These are phyloP conservation scores for Halenospora varia DNA, from an alignment of 495 filamentous ascomycete genomes.

Conservation along the genomic window DNA sequence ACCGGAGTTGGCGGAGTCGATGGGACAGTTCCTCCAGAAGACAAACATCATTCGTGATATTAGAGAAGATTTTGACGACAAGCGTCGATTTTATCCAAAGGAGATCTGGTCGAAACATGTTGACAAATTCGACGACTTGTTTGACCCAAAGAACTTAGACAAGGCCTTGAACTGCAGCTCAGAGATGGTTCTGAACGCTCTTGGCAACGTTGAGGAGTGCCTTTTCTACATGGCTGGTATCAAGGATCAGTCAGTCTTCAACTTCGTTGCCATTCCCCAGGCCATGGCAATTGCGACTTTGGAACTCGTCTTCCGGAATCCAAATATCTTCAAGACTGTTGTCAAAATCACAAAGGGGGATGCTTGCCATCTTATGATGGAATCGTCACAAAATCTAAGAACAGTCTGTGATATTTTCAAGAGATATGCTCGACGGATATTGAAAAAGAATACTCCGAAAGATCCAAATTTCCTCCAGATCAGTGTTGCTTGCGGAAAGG, in stretches of 20 bases:
- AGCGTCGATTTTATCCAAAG: conserved; percentile 87
- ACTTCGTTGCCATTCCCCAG: conserved; percentile 98
- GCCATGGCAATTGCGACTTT: conserved; percentile 96
- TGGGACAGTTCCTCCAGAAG: conserved; percentile 97
- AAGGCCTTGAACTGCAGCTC: conserved; percentile 84
- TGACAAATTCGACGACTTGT: conserved; percentile 82
- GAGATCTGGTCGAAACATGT: conserved; percentile 97
- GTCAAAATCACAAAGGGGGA: conserved; percentile 96
- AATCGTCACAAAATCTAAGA: conserved; percentile 84
- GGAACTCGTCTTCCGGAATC: conserved; percentile 89
- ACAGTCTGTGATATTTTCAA: conserved; percentile 77
- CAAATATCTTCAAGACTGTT: conserved; percentile 78
- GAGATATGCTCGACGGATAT: conserved; percentile 71
- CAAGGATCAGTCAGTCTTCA: conserved; percentile 98
- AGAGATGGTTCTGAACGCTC: conserved; percentile 88
- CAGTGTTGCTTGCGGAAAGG: conserved; percentile 84
- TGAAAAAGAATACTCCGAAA: conserved; percentile 89
- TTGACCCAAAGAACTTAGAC: conserved; percentile 73
- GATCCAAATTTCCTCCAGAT: conserved; percentile 95
- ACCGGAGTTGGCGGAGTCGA: conserved; percentile 79
- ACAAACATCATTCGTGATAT: conserved; percentile 98
- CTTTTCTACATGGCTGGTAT: conserved; percentile 96
- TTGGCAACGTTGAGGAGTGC: conserved; percentile 87
- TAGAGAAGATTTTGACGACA: conserved; percentile 82
- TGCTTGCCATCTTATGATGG: conserved; percentile 85